phyloP scores from a whole-genome alignment of 306 rosid species.

The Cucurbita moschata region DNA sequence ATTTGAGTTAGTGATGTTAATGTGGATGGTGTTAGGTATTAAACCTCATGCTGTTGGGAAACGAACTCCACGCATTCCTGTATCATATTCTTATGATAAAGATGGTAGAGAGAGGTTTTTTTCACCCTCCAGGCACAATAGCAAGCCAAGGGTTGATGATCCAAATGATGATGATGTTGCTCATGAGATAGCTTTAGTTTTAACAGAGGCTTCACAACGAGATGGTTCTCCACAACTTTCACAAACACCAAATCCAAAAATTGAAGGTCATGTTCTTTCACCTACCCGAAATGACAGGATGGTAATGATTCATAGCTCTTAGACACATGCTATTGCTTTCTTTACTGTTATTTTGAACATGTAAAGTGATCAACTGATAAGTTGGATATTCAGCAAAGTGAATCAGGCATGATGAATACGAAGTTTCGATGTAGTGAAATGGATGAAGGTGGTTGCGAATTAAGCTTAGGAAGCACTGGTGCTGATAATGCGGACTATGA shows the following conservation, averaged over 20 bases:
- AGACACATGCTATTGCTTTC: neutral
- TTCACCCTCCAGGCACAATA: conserved; percentile 45
- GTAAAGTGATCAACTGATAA: neutral
- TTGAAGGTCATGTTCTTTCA: conserved; percentile 24
- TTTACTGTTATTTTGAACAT: neutral
- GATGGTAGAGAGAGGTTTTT: conserved; percentile 37
- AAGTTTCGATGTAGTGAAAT: conserved; percentile 30
- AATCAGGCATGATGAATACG: conserved; percentile 27
- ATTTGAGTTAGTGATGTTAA: conserved; percentile 4
- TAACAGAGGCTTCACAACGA: conserved; percentile 73
- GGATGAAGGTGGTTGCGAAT: conserved; percentile 51
- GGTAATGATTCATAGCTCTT: conserved; percentile 24
- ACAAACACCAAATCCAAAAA: conserved; percentile 40
- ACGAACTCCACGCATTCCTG: conserved; percentile 88
- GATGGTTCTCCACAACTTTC: conserved; percentile 54
- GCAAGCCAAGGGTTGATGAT: conserved; percentile 34
- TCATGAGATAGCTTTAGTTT: conserved; percentile 62
- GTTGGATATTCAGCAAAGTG: conserved; percentile 31
- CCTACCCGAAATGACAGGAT: conserved; percentile 34
- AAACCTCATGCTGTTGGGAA: conserved; percentile 82
- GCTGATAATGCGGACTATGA: conserved; percentile 39
- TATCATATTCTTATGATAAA: conserved; percentile 45
- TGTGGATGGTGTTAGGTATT: conserved; percentile 39
- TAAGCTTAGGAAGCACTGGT: conserved; percentile 65
- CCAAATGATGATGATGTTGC: conserved; percentile 39